phyloP scores from a whole-genome alignment of 2,329 filamentous ascomycete species.

The Calcarisporium arbuscula region DNA sequence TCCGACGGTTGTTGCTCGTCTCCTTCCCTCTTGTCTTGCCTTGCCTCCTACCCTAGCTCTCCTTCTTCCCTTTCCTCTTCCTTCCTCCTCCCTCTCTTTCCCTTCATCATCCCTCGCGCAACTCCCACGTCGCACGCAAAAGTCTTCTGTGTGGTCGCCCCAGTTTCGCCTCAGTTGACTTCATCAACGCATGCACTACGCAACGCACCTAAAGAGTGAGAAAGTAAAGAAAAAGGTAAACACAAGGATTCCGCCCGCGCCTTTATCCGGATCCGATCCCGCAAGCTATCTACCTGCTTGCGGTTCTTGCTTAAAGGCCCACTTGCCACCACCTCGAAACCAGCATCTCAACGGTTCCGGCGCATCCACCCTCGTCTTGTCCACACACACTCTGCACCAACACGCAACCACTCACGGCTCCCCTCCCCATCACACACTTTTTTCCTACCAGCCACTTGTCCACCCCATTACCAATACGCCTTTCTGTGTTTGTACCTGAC shows the following conservation, averaged over 20 bases:
- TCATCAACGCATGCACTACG: no score
- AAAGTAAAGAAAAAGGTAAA: conserved; percentile 5
- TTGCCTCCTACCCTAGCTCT: not conserved
- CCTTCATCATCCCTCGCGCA: not conserved
- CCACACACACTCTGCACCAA: no score
- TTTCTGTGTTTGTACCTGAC: conserved; percentile 15
- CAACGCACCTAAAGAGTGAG: conserved; percentile 12
- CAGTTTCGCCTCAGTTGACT: no score
- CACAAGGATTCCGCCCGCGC: conserved; percentile 7
- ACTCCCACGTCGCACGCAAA: conserved; percentile 2
- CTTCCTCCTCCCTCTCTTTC: not conserved
- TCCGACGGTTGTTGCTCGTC: no score
- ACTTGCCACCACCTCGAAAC: conserved; percentile 16
- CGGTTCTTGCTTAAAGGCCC: conserved; percentile 15
- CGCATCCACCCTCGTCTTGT: conserved; percentile 8
- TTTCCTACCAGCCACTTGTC: conserved; percentile 5
- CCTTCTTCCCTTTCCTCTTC: not conserved
- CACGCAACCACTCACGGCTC: conserved; percentile 3
- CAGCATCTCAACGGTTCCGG: conserved; percentile 16
- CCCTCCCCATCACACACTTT: conserved; percentile 6
- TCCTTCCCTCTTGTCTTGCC: not conserved
- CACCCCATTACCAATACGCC: conserved; percentile 4
- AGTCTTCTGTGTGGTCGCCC: no score
- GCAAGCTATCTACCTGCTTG: conserved; percentile 17
- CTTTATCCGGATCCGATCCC: conserved; percentile 13